These are phyloP conservation scores for Diaporthe ampelina DNA, from an alignment of 2,329 filamentous ascomycete species.

Conservation along the genomic window DNA sequence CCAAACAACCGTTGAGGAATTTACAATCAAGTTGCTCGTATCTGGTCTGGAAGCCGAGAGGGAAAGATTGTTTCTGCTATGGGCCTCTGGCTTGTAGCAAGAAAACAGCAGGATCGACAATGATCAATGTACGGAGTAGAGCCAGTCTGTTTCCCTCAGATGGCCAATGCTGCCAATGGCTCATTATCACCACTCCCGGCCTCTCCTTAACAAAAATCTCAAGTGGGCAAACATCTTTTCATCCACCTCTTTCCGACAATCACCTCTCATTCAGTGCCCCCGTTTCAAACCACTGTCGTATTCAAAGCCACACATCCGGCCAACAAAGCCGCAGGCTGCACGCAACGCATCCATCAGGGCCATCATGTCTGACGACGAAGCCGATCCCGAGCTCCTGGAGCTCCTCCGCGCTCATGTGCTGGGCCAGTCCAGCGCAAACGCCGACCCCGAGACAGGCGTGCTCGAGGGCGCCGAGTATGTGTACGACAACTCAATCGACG, in stretches of 20 bases:
- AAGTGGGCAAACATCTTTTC: constrained; percentile 24
- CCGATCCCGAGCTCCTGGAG: constrained; percentile 87
- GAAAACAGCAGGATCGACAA: background rate
- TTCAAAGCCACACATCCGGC: constrained; percentile 4
- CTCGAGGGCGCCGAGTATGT: constrained; percentile 87
- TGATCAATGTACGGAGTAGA: background rate
- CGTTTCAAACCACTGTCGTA: background rate
- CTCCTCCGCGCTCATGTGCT: constrained; percentile 86
- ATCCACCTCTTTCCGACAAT: background rate
- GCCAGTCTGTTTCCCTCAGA: background rate
- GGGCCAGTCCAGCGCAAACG: constrained; percentile 66
- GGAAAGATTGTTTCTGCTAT: background rate
- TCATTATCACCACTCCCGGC: constrained; percentile 29
- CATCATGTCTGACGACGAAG: constrained; percentile 95
- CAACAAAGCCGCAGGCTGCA: background rate
- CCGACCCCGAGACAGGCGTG: constrained; percentile 83
- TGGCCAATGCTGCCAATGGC: constrained; percentile 30
- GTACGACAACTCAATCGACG: constrained; percentile 93
- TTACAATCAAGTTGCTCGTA: background rate
- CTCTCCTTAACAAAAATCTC: constrained; percentile 7
- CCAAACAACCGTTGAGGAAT: background rate
- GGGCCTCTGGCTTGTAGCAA: background rate
- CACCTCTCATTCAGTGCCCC: background rate
- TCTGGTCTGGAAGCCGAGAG: background rate
- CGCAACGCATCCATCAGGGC: constrained; percentile 41